Base-by-base conservation (phyloP, 306 rosid species). In the Cucurbita moschata region DNA sequence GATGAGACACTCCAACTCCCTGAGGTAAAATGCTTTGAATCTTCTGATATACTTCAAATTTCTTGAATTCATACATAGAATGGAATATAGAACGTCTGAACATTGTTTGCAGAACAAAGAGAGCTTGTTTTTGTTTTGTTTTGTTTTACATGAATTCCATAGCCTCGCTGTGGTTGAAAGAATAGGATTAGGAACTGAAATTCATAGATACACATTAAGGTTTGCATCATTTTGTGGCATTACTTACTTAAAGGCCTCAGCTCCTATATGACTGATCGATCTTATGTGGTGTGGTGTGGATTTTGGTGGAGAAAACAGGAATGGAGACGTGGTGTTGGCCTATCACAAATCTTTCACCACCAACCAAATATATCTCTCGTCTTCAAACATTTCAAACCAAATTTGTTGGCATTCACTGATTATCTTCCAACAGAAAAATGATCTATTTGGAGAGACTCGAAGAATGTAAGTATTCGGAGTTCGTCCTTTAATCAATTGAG, bases 271-370 rank as follows among this genome's bases (percentile, higher is more conserved):
- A 38, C 26, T 62, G 14, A 62, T 39, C 16, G 14, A 62, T 39
- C 16, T 62, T 63, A 35, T 62, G 4, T 42, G 15, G 8, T 14
- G 0, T 26, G 26, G 30, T 64, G 52, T 65, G 71, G 71, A 15
- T 62, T 65, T 65, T 65, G 23, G n/a, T 19, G 71, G 38, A 43
- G 35, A 65, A 65, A 44, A 43, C 72, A 66, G 72, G 72, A 43
- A 66, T 66, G 54, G 72, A 44, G 54, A 46, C 0, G 54, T 66
- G 53, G 72, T 10, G 72, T 21, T 66, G 72, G 72, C 38, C 52
- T 66, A 43, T 66, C 72, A 66, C 37, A 66, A 12, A 66, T 66
- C 16, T 66, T 66, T 66, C 54, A 66, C 15, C 72, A 19, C 53
- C 72, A 66, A 43, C 8, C 53, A 66, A 65, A 66, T 43, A 18